phyloP scores from a whole-genome alignment of 2,329 filamentous ascomycete genomes.

The Paramyrothecium sp. region DNA sequence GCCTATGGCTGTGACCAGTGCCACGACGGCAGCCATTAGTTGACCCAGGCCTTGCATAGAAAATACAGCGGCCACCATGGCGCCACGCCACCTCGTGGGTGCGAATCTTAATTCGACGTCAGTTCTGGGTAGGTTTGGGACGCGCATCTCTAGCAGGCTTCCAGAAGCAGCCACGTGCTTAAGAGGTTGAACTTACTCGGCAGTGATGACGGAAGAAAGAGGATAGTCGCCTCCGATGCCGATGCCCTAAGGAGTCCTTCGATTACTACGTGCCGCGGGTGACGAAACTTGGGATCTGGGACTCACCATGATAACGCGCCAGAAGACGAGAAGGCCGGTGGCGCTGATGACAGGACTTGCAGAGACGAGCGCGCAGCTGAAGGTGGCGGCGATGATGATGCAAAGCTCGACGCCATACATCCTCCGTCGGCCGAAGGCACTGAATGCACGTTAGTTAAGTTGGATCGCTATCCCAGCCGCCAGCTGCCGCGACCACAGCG shows the following conservation, averaged over 20 bases:
- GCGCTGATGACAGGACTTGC: constrained; percentile 59
- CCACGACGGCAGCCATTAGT: constrained; percentile 67
- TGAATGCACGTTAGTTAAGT: constrained; percentile 9
- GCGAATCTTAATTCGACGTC: constrained; percentile 56
- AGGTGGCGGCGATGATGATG: constrained; percentile 69
- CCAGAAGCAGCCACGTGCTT: constrained; percentile 5
- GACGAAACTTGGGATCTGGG: not conserved
- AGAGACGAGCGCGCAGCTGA: constrained; percentile 64
- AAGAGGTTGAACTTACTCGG: constrained; percentile 50
- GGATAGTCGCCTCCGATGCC: constrained; percentile 84
- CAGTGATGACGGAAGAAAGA: constrained; percentile 75
- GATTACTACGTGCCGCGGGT: not conserved
- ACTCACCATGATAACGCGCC: constrained; percentile 69
- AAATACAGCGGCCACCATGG: constrained; percentile 82
- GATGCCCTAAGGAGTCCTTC: constrained; percentile 47
- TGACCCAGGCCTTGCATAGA: constrained; percentile 86
- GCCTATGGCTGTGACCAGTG: constrained; percentile 64
- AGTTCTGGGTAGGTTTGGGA: constrained; percentile 5
- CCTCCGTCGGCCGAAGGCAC: constrained; percentile 67
- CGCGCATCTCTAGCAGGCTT: not conserved
- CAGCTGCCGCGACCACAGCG: not conserved
- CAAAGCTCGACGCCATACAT: constrained; percentile 81
- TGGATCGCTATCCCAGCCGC: not conserved
- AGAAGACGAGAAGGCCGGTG: constrained; percentile 66
- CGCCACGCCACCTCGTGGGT: constrained; percentile 76